phyloP scores from a whole-genome alignment of 1,284 basidiomycete genomes.

The Ceratobasidium theobromae region DNA sequence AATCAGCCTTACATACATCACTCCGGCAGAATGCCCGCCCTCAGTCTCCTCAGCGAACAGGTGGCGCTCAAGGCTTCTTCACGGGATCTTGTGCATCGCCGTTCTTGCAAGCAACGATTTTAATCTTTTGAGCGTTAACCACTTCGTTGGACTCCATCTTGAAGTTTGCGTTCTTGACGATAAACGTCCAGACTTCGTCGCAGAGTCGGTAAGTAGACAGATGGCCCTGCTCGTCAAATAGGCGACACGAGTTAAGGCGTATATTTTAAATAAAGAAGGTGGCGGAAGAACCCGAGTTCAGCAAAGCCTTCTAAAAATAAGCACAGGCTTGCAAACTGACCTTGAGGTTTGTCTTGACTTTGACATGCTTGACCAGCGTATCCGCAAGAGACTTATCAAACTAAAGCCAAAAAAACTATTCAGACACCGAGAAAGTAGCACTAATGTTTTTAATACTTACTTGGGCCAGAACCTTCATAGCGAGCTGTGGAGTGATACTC shows the following conservation, averaged over 20 bases:
- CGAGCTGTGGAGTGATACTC: conserved; percentile 94
- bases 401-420: conserved; percentile 48
- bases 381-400: conserved; percentile 95
- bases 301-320: neutral
- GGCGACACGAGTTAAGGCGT: neutral
- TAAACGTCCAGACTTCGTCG: conserved; percentile 97
- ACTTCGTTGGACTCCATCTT: conserved; percentile 91
- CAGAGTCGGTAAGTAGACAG: conserved; percentile 90
- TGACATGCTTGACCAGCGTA: conserved; percentile 86
- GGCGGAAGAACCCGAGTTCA: neutral
- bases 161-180: conserved; percentile 87
- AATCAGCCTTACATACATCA: neutral
- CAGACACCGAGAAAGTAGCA: neutral
- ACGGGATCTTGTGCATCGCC: conserved; percentile 77
- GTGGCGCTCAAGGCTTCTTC: conserved; percentile 54
- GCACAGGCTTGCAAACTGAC: conserved; percentile 46
- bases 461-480: conserved; percentile 96
- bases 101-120: conserved; percentile 95
- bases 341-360: conserved; percentile 89
- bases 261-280: neutral
- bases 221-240: conserved; percentile 63
- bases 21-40: neutral
- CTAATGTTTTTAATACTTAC: conserved; percentile 49
- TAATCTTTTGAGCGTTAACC: conserved; percentile 77
- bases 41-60: neutral